Evolutionary conservation across 2,329 filamentous ascomycete species (phyloP).

Genomic region (Hypoxylon sp.): DNA sequence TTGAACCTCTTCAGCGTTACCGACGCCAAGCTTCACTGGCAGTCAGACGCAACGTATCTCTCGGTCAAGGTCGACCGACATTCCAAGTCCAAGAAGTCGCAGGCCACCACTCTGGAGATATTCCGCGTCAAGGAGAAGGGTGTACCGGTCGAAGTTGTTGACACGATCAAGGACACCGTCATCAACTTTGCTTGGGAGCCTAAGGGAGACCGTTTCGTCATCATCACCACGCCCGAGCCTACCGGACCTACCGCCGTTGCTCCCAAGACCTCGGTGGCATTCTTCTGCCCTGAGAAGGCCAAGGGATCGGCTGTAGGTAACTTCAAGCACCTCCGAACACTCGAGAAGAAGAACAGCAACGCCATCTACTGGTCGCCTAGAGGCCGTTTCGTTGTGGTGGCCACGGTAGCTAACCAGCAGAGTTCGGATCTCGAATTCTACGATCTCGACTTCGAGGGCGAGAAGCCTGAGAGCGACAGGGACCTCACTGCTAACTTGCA

Average conservation of each 20-base stretch:
- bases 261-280: constrained; percentile 92
- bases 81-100: constrained; percentile 98
- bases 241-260: constrained; percentile 79
- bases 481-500: constrained; percentile 94
- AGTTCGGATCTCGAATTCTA: constrained; percentile 97
- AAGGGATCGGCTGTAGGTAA: constrained; percentile 85
- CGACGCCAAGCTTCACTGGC: constrained; percentile 98
- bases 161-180: constrained; percentile 96
- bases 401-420: constrained; percentile 90
- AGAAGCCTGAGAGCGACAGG: constrained; percentile 92
- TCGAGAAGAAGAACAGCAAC: constrained; percentile 99
- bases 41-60: constrained; percentile 90
- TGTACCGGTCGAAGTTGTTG: constrained; percentile 96
- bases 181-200: constrained; percentile 99
- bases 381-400: constrained; percentile 93
- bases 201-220: constrained; percentile 95
- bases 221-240: constrained; percentile 93
- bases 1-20: constrained; percentile 98
- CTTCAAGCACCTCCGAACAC: constrained; percentile 93
- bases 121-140: constrained; percentile 98
- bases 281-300: constrained; percentile 95
- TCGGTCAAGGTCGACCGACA: constrained; percentile 99
- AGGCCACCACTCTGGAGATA: constrained; percentile 96
- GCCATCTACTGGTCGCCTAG: constrained; percentile 99
- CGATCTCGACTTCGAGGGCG: constrained; percentile 97